Base-by-base conservation (phyloP, 306 rosid genomes). In the Betula pendula region DNA sequence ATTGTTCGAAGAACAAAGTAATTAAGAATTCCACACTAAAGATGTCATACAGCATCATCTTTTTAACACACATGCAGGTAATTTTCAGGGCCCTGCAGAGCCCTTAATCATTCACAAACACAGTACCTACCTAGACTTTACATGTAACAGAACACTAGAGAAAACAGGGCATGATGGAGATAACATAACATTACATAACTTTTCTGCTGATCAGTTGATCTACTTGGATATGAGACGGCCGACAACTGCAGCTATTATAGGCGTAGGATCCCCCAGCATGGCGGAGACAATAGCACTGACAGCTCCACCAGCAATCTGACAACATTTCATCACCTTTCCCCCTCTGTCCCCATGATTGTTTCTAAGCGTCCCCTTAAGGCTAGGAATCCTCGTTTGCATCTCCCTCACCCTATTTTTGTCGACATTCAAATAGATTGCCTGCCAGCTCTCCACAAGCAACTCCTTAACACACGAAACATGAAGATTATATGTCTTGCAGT, bases 391-490 rank as follows among this genome's bases (percentile, higher is more conserved):
- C 2, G 86, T 87, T 67, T 82, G 87, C 79, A 84, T 76, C 75
- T 87, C 83, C 75, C 84, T 82, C 8, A 78, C 75, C 81, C 76
- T 85, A 77, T 83, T 81, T 78, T 87, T 85, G 77, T 85, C 89
- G 33, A 80, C 87, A 22, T 83, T 81, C 11, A 82, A 80, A 78
- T 85, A 87, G 68, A 82, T 73, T 15, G 80, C 91, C 40, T 82
- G 82, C 91, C 91, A 87, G 44, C 89, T 85, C 60, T 87, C 91
- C 78, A 80, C 85, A 38, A 87, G 84, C 80, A 87, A 22, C 78
- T 82, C 89, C 84, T 85, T 87, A 74, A 83, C 89, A 75, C 91
- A 85, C 2, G 89, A 80, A 43, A 87, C 77, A 29, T 87, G 91
- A 51, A 87, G 91, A 72, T 78, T 83, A 45, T 85, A 87, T 19